Conservation (phyloP, 2,329 filamentous ascomycete species). For the Colletotrichum sp. region DNA sequence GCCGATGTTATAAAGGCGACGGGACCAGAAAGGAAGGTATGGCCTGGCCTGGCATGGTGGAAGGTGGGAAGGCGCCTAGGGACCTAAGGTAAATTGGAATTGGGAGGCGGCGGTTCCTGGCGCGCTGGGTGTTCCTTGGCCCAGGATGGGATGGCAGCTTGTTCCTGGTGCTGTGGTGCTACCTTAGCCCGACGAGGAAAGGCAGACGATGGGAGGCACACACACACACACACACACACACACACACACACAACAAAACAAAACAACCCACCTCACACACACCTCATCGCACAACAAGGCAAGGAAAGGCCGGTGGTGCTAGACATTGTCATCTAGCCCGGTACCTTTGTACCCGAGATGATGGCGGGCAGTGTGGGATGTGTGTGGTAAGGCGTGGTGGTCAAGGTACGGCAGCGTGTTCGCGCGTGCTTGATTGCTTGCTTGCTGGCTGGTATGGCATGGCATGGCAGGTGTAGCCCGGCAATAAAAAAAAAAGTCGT, state of each 20-base stretch:
- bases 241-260: neutral
- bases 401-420: neutral
- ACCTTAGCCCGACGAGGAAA: neutral
- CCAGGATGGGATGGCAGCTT: neutral
- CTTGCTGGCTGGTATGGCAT: neutral
- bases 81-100: conserved; percentile 13
- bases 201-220: neutral
- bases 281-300: neutral
- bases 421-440: neutral
- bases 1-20: conserved; percentile 16
- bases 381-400: neutral
- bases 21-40: neutral
- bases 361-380: neutral
- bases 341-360: neutral
- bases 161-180: conserved; percentile 1
- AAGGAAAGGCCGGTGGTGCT: neutral
- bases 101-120: conserved; percentile 17
- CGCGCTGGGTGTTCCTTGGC: neutral
- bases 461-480: neutral
- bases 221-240: neutral
- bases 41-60: neutral
- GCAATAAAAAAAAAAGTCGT: neutral
- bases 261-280: neutral
- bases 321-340: neutral
- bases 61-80: conserved; percentile 2